phyloP scores from a whole-genome alignment of 164 flowering plant genomes.

The Sextonia rubra region DNA sequence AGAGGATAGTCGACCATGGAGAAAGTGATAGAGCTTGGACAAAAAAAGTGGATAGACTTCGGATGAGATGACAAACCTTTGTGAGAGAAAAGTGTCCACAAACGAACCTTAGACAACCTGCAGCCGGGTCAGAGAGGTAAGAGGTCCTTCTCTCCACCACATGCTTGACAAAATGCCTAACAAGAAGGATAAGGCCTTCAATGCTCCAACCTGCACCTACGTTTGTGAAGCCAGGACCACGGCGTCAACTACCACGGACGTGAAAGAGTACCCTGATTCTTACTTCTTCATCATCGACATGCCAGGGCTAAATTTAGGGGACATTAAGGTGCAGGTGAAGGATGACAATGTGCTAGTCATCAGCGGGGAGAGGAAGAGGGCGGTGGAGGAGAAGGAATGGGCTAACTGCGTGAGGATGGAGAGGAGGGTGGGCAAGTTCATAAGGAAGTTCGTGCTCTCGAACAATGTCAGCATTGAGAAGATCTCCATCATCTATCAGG shows the following conservation, averaged over 20 bases:
- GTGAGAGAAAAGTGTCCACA: too few relatives aligned
- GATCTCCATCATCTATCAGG: conserved; percentile 43
- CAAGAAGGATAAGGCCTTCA: conserved; percentile 21
- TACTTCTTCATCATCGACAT: conserved; percentile 51
- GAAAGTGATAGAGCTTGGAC: too few relatives aligned
- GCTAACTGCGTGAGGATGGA: conserved; percentile 57
- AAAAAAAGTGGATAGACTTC: too few relatives aligned
- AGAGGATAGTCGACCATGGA: too few relatives aligned
- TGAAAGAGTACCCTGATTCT: conserved; percentile 39
- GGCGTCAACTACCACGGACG: conserved; percentile 57
- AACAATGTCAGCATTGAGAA: conserved; percentile 44
- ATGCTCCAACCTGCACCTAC: conserved; percentile 40
- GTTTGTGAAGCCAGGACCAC: conserved; percentile 62
- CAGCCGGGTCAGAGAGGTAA: too few relatives aligned
- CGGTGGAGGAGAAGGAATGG: conserved; percentile 37
- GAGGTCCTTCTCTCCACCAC: too few relatives aligned
- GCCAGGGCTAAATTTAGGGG: conserved; percentile 47
- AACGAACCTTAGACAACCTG: too few relatives aligned
- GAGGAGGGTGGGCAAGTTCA: conserved; percentile 56
- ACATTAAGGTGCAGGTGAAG: conserved; percentile 52
- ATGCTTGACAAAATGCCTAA: conserved; percentile 29
- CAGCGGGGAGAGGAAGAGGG: conserved; percentile 47
- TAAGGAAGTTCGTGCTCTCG: conserved; percentile 53
- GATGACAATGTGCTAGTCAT: conserved; percentile 38
- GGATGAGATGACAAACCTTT: too few relatives aligned